Conservation (phyloP, 2,329 filamentous ascomycete species). For the Xylariaceae sp. region DNA sequence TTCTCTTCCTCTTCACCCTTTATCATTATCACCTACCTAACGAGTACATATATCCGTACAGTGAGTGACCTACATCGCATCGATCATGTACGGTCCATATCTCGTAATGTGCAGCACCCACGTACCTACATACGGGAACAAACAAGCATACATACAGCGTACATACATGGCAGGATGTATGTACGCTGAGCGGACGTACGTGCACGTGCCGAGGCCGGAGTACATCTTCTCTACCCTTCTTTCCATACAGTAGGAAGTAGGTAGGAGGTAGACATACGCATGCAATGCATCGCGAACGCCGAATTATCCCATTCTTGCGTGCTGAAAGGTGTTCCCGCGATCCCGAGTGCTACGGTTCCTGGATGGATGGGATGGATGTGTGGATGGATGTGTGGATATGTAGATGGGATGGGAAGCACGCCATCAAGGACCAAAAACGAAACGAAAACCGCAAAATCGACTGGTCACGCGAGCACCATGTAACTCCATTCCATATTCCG, state of each 20-base stretch:
- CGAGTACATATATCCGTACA: no score
- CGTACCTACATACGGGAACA: not conserved
- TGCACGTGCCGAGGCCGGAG: conserved; percentile 14
- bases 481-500: no score
- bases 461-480: no score
- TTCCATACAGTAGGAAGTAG: not conserved
- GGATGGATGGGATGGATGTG: not conserved
- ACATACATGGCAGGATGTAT: not conserved
- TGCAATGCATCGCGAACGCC: conserved; percentile 10
- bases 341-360: not conserved
- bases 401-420: not conserved
- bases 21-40: no score
- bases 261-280: not conserved
- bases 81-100: no score
- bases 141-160: not conserved
- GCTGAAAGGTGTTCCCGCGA: not conserved
- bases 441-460: no score
- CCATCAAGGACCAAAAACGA: no score
- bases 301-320: not conserved
- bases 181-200: not conserved
- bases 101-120: not conserved
- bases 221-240: no score
- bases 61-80: no score
- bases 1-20: no score
- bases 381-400: no score